A percentile compares a stretch with the other conserved stretches of the same genome.
Conservation (phyloP, 768 basidiomycete genomes). For the Boletus fagicola region DNA sequence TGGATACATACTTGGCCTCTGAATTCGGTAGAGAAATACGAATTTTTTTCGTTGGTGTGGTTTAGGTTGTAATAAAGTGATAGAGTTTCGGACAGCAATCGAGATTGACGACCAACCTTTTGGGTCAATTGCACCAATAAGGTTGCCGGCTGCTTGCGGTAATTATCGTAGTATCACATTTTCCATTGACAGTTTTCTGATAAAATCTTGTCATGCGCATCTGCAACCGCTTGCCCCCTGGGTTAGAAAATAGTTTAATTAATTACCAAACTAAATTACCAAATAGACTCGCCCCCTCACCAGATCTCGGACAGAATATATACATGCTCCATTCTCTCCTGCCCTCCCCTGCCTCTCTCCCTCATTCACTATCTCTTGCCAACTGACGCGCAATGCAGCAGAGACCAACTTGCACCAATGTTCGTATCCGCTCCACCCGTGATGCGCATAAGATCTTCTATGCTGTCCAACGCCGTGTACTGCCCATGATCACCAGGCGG, state of each 20-base stretch:
- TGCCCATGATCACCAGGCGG: constrained; percentile 74
- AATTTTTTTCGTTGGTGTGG: constrained; percentile 11
- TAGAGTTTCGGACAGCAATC: constrained; percentile 47
- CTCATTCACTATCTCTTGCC: constrained; percentile 14
- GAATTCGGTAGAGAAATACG: not conserved
- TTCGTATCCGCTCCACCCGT: constrained; percentile 71
- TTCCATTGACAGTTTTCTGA: constrained; percentile 29
- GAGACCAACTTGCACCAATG: constrained; percentile 62
- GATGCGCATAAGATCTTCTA: constrained; percentile 83
- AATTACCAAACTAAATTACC: constrained; percentile 36
- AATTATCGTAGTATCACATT: constrained; percentile 26
- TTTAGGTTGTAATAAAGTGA: constrained; percentile 55
- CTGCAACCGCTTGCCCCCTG: constrained; percentile 18
- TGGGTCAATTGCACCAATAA: constrained; percentile 40
- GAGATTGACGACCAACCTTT: constrained; percentile 44
- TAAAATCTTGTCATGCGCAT: constrained; percentile 22
- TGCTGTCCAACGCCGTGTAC: constrained; percentile 58
- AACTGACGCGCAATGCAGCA: constrained; percentile 49
- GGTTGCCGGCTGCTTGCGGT: constrained; percentile 30
- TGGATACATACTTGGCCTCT: not conserved
- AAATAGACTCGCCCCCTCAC: constrained; percentile 26
- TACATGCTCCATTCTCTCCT: constrained; percentile 23
- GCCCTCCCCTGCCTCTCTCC: constrained; percentile 10
- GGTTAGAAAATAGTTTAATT: constrained; percentile 36
- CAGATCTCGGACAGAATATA: constrained; percentile 36